Conservation (phyloP, 805 yeast genomes). For the Starmerella apis region DNA sequence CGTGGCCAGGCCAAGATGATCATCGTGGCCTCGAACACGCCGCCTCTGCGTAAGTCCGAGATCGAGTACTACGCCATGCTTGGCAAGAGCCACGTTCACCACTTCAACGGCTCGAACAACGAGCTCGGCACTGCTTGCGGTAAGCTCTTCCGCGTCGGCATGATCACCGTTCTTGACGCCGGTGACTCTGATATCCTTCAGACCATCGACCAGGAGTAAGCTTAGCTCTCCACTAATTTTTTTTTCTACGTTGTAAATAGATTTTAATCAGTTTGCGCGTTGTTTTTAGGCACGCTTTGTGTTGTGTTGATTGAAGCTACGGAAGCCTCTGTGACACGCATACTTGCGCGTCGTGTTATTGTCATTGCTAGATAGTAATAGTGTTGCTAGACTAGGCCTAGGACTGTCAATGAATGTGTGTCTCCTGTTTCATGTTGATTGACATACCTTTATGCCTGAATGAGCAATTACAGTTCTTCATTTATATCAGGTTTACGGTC, state of each 20-base stretch:
- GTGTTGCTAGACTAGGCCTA: too few relatives aligned
- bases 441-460: too few relatives aligned
- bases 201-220: slow-evolving; percentile 27
- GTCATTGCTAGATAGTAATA: too few relatives aligned
- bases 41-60: slow-evolving; percentile 99
- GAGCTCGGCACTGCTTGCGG: slow-evolving; percentile 99
- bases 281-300: neutral
- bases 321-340: neutral
- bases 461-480: too few relatives aligned
- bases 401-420: too few relatives aligned
- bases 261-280: slow-evolving; percentile 1
- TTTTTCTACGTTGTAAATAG: neutral
- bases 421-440: too few relatives aligned
- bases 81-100: slow-evolving; percentile 93
- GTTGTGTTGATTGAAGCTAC: neutral
- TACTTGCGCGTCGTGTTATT: too few relatives aligned
- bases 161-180: slow-evolving; percentile 88
- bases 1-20: slow-evolving; percentile 98
- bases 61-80: slow-evolving; percentile 99
- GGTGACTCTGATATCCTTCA: slow-evolving; percentile 98
- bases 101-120: slow-evolving; percentile 99
- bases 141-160: slow-evolving; percentile 99
- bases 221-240: slow-evolving; percentile 3
- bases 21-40: slow-evolving; percentile 98
- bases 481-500: too few relatives aligned